phyloP scores from a whole-genome alignment of 2,329 filamentous ascomycete species.

The Scedosporium boydii region DNA sequence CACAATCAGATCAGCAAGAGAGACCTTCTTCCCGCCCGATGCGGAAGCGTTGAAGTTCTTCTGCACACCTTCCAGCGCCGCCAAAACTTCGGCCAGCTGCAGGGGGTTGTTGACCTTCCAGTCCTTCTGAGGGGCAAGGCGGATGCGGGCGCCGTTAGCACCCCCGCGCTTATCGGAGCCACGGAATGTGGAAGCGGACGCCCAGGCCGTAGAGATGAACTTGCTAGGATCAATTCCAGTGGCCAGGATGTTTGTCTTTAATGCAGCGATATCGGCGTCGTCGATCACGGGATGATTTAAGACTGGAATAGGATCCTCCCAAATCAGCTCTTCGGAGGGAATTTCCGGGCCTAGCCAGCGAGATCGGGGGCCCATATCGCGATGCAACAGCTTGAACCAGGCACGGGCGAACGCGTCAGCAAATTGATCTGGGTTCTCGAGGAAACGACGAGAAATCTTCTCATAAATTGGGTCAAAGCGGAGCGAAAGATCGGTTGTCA shows the following conservation, averaged over 20 bases:
- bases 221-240: conserved; percentile 50
- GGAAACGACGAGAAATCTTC: conserved; percentile 65
- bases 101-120: conserved; percentile 69
- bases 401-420: conserved; percentile 61
- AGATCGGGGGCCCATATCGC: conserved; percentile 63
- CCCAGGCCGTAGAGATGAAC: conserved; percentile 59
- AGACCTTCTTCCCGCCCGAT: conserved; percentile 57
- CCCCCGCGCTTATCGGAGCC: conserved; percentile 73
- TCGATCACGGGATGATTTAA: conserved; percentile 48
- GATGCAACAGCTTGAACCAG: conserved; percentile 79
- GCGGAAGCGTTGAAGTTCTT: conserved; percentile 54
- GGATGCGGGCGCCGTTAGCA: conserved; percentile 71
- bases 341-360: conserved; percentile 70
- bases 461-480: conserved; percentile 63
- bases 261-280: conserved; percentile 49
- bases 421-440: conserved; percentile 59
- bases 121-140: conserved; percentile 59
- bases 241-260: conserved; percentile 61
- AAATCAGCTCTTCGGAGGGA: conserved; percentile 57
- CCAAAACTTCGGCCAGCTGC: conserved; percentile 53
- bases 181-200: conserved; percentile 63
- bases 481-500: conserved; percentile 66
- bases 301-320: conserved; percentile 65
- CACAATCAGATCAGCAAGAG: conserved; percentile 70
- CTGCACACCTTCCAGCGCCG: conserved; percentile 54